phyloP scores from a whole-genome alignment of 2,329 filamentous ascomycete species.

The Colletotrichum liaoningense region DNA sequence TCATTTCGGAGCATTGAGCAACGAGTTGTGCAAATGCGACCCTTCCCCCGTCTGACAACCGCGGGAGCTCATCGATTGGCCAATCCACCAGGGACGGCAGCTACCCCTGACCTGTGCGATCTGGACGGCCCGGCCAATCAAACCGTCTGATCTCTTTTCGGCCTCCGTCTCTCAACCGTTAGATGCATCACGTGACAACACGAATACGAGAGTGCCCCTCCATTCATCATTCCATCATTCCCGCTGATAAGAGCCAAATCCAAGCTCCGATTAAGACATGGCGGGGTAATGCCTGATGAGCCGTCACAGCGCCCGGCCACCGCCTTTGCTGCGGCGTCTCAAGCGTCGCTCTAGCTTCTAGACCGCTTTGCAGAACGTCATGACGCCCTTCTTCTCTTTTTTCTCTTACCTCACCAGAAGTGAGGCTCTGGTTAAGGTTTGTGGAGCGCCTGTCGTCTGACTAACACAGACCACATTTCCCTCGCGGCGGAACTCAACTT shows the following conservation, averaged over 20 bases:
- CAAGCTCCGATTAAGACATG: not conserved
- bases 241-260: constrained; percentile 4
- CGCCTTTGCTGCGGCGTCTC: not conserved
- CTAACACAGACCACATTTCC: constrained; percentile 17
- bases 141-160: not conserved
- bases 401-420: not conserved
- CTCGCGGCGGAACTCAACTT: not conserved
- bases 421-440: constrained; percentile 32
- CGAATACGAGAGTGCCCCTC: constrained; percentile 26
- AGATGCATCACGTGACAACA: not conserved
- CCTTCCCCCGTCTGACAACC: not conserved
- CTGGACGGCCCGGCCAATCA: constrained; percentile 7
- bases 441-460: constrained; percentile 25
- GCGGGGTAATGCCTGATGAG: constrained; percentile 16
- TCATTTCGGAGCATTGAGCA: not conserved
- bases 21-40: constrained; percentile 13
- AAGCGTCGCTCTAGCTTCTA: constrained; percentile 1
- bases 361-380: not conserved
- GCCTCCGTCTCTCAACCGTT: not conserved
- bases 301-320: not conserved
- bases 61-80: constrained; percentile 17
- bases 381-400: not conserved
- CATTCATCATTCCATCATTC: not conserved
- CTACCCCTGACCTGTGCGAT: constrained; percentile 2
- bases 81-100: constrained; percentile 6